A percentile compares a stretch with the other conserved stretches of the same genome.
These are phyloP conservation scores for Plasmodium cynomolgi DNA, from an alignment of 169 alveolate genomes.

Conservation along the genomic window DNA sequence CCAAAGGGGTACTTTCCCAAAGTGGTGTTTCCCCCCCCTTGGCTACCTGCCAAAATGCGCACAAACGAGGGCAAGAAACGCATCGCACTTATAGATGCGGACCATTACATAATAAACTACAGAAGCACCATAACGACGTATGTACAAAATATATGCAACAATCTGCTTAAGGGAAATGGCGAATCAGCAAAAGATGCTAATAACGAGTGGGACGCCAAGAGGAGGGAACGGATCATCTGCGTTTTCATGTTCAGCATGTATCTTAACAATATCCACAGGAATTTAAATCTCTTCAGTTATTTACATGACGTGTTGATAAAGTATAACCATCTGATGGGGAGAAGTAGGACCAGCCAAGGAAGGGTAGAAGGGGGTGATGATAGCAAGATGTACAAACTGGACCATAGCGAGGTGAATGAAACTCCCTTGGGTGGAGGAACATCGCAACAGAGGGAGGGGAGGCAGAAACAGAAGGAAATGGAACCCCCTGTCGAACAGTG, in stretches of 20 bases:
- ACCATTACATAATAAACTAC: conserved; percentile 53
- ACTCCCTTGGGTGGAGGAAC: neutral
- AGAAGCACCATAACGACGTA: conserved; percentile 57
- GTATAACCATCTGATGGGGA: conserved; percentile 10
- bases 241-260: conserved; percentile 44
- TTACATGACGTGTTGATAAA: conserved; percentile 28
- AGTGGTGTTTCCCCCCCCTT: neutral
- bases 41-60: conserved; percentile 14
- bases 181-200: neutral
- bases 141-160: conserved; percentile 41
- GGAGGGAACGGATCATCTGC: conserved; percentile 24
- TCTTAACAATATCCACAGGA: conserved; percentile 38
- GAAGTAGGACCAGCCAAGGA: neutral
- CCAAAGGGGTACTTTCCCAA: neutral
- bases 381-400: neutral
- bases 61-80: neutral
- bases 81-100: conserved; percentile 67
- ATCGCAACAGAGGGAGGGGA: neutral
- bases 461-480: neutral
- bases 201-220: neutral
- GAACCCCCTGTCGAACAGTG: neutral
- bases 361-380: neutral
- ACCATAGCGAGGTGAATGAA: neutral
- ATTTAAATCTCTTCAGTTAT: conserved; percentile 26
- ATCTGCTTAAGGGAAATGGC: conserved; percentile 3